Evolutionary conservation across 129 eudicot genomes (phyloP).

Genomic region (Oenanthe sinensis): DNA sequence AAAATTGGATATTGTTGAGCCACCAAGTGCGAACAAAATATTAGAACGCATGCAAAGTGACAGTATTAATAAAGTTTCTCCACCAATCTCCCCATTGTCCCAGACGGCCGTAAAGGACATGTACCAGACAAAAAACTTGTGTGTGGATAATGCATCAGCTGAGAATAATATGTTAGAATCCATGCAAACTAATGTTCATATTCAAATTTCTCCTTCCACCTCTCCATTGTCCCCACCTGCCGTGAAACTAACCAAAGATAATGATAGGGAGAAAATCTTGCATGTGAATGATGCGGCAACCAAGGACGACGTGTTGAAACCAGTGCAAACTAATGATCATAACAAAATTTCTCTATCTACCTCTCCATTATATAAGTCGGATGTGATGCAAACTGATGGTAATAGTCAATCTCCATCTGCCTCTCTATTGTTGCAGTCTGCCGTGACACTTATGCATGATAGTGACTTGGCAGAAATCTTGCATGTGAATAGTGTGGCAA

Average conservation of each 20-base stretch:
- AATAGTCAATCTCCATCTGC: slow-evolving; percentile 19
- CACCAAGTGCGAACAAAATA: slow-evolving; percentile 17
- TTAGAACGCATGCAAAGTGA: slow-evolving; percentile 16
- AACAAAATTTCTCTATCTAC: slow-evolving; percentile 20
- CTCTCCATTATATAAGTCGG: neutral
- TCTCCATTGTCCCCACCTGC: neutral
- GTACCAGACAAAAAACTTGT: neutral
- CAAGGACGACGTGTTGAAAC: slow-evolving; percentile 10
- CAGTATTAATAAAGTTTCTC: slow-evolving; percentile 18
- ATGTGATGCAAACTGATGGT: slow-evolving; percentile 10
- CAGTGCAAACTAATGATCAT: slow-evolving; percentile 10
- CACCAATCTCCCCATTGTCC: slow-evolving; percentile 1
- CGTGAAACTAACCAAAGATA: neutral
- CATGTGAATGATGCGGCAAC: slow-evolving; percentile 22
- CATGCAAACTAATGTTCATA: neutral
- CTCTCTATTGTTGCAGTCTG: neutral
- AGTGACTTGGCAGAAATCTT: neutral
- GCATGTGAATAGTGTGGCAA: neutral
- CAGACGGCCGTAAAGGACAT: neutral
- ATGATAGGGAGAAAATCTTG: neutral
- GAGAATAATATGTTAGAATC: neutral
- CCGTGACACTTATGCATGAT: neutral
- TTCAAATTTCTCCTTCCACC: neutral
- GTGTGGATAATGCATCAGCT: neutral
- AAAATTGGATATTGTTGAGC: slow-evolving; percentile 31